Evolutionary conservation across 495 filamentous ascomycete species (phyloP), one percentile per base, ranked within the genome.

Genomic region (Neurospora cerealis): DNA sequence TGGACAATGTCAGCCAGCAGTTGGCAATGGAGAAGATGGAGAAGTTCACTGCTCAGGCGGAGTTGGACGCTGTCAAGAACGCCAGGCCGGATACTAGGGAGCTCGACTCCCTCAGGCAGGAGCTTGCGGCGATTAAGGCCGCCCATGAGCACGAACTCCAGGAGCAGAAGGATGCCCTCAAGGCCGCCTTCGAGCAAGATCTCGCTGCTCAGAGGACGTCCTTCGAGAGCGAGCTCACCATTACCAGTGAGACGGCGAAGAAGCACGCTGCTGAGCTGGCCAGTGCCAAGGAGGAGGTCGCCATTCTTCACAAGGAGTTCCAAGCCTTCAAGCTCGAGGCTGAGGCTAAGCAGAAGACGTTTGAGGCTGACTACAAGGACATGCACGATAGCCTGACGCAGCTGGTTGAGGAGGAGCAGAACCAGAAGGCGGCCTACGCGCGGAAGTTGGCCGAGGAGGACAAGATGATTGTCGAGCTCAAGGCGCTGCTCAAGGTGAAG

Each of bases 1-100:
- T 81, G 36, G 84, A 86, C 69, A 77, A 79, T 8, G 75, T 88
- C 60, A 81, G 82, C 71, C 81, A 86, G 74, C 78, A 85, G 72
- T 83, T 89, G 21, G 86, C 86, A 4, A 78, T 82, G 48, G 85
- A 87, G 73, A 88, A 88, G 79, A 86, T 87, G 85, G 85, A 84
- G 48, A 88, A 87, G 62, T 84, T 87, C 36, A 83, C 83, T 48
- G 84, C 87, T 17, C 85, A 85, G 79, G 87, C 87, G 11, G 87
- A 87, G 72, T 81, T 88, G 32, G 87, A 89, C 46, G 85, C 84
- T 46, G 75, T 82, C 39, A 83, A 83, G 79, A 87, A 81, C 74
- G 84, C 85, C 71, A 88, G 84, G 75, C 82, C 86, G 10, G 87
- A 89, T 71, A 87, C 86, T 6, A 83, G 83, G 9, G 86, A 80